Evolutionary conservation across 2,329 filamentous ascomycete species (phyloP), one percentile per base, ranked within the genome.

Genomic region (Fusarium annulatum): DNA sequence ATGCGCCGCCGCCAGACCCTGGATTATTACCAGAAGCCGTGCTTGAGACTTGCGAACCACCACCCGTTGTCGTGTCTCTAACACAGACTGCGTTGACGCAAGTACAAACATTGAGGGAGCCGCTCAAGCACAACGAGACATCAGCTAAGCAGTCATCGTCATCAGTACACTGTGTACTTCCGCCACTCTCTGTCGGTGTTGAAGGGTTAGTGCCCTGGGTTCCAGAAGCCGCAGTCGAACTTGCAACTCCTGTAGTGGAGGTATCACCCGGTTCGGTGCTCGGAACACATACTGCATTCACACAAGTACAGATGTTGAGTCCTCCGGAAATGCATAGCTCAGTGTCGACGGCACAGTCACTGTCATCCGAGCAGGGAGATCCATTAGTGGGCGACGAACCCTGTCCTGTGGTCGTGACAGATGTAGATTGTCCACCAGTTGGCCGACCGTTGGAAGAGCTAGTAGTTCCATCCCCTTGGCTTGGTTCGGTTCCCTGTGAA

Each of bases 21-120:
- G 56, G 23, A 8, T 9, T 36, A 3, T 15, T 33, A 6, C 38
- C 21, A 23, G 56, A 38, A 34, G 19, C 30, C 9, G 56, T 33
- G 26, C 33, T 48, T 8, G 64, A 12, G 3, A 19, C 28, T 52
- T 59, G 48, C 30, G 63, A 48, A 21, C 12, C 38, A 21, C 12
- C 38, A 19, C 53, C 28, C 2, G 70, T 42, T 5, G 41, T 41
- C 26, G 23, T 26, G 3, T 58, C 38, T 36, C 42, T 70, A 18
- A 69, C 21, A 18, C 69, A 72, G 2, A 72, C 52, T 15, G 57
- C 46, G 28, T 71, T 19, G 9, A 71, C 34, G 16, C 67, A 71
- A 30, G 55, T 48, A 10, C 69, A 71, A 2, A 67, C 5, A 26
- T 71, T 71, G 4, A 71, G 12, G 1, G 8, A 9, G 3, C 28